Percentiles rank a stretch among this genome's conserved stretches.
Conservation (phyloP, 306 rosid genomes). For the Dryas alaskensis region DNA sequence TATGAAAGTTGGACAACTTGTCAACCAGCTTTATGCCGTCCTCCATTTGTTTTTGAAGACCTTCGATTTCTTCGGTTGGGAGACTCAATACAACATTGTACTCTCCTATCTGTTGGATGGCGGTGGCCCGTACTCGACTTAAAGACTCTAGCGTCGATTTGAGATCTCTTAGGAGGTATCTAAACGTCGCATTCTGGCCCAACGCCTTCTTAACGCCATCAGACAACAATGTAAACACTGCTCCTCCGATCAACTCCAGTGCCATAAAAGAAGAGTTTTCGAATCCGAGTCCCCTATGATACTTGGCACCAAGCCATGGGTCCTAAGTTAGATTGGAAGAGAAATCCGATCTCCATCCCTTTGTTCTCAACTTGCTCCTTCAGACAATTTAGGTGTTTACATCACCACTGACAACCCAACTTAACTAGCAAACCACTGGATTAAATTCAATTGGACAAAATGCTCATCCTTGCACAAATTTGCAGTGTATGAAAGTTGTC, state of each 20-base stretch:
- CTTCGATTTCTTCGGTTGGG: neutral
- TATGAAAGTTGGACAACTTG: neutral
- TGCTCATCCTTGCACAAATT: no score
- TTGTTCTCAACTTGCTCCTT: no score
- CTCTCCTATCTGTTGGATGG: neutral
- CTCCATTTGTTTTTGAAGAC: neutral
- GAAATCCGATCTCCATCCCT: no score
- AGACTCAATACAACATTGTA: neutral
- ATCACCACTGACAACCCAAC: no score
- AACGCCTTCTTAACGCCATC: neutral
- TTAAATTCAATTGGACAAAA: no score
- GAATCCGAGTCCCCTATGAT: no score
- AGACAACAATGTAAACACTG: neutral
- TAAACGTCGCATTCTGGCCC: neutral
- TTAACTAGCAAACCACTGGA: no score
- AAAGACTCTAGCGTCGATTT: neutral
- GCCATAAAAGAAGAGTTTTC: neutral
- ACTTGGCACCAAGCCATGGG: no score
- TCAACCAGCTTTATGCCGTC: neutral
- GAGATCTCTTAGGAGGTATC: neutral
- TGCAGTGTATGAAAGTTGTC: no score
- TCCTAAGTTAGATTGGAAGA: no score
- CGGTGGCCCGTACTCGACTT: neutral
- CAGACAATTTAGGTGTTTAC: no score
- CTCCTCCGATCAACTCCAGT: neutral